Evolutionary conservation across 176 grass and related monocot genomes (phyloP).

Genomic region (sorghum (Sorghum bicolor)): Sorghum_bicolor_NCBIv3 NC_012878.2:15103001-15103500

Average conservation of each 20-base stretch:
- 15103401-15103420: background rate
- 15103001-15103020: slow-evolving; percentile 60
- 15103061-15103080: slow-evolving; percentile 34
- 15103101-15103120: slow-evolving; percentile 61
- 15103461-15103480: slow-evolving; percentile 35
- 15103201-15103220: slow-evolving; percentile 29
- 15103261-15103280: slow-evolving; percentile 51
- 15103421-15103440: slow-evolving; percentile 47
- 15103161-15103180: slow-evolving; percentile 67
- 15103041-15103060: slow-evolving; percentile 20
- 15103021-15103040: slow-evolving; percentile 50
- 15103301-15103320: slow-evolving; percentile 72
- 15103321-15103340: slow-evolving; percentile 63
- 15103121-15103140: slow-evolving; percentile 64
- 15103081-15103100: slow-evolving; percentile 50
- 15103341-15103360: slow-evolving; percentile 10
- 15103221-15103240: slow-evolving; percentile 30
- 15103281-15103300: slow-evolving; percentile 55
- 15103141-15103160: slow-evolving; percentile 63
- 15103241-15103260: slow-evolving; percentile 67
- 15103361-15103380: background rate
- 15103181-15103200: slow-evolving; percentile 62
- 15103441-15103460: slow-evolving; percentile 58
- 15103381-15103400: background rate
- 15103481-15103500: slow-evolving; percentile 46